phyloP scores from a whole-genome alignment of 208 protist genomes.

The Entamoeba nuttalli region DNA sequence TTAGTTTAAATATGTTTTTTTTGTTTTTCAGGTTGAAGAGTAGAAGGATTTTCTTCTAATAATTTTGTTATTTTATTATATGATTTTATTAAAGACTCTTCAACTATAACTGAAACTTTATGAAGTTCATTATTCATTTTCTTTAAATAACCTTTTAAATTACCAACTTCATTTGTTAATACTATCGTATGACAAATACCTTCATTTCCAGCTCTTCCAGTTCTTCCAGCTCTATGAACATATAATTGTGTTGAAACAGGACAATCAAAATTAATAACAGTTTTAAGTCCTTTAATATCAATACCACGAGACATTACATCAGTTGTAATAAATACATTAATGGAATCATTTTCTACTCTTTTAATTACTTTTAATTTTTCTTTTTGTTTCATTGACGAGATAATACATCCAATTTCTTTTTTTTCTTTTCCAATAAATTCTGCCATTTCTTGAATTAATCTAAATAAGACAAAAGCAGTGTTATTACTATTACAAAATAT shows the following conservation, averaged over 20 bases:
- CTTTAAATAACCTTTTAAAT: too few species aligned
- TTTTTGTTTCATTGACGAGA: neutral
- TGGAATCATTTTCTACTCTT: neutral
- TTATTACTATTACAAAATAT: neutral
- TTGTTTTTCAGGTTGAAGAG: too few species aligned
- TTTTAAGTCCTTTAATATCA: conserved; percentile 72
- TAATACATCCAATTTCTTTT: neutral
- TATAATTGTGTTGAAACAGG: conserved; percentile 73
- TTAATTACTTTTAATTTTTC: neutral
- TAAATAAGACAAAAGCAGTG: neutral
- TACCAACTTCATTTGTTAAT: neutral
- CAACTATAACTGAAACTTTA: too few species aligned
- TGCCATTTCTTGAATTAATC: neutral
- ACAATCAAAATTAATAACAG: conserved; percentile 74
- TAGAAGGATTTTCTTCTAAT: too few species aligned
- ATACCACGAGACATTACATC: conserved; percentile 51
- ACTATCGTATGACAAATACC: neutral
- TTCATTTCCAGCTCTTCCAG: conserved; percentile 56
- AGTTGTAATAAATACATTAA: conserved; percentile 45
- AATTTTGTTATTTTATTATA: too few species aligned
- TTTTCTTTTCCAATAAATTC: neutral
- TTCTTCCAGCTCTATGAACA: conserved; percentile 76
- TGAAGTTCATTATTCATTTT: too few species aligned
- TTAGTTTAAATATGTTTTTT: too few species aligned
- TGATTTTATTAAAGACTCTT: too few species aligned